These are phyloP conservation scores for Candida berthetii DNA, from an alignment of 805 yeast genomes.

Conservation along the genomic window DNA sequence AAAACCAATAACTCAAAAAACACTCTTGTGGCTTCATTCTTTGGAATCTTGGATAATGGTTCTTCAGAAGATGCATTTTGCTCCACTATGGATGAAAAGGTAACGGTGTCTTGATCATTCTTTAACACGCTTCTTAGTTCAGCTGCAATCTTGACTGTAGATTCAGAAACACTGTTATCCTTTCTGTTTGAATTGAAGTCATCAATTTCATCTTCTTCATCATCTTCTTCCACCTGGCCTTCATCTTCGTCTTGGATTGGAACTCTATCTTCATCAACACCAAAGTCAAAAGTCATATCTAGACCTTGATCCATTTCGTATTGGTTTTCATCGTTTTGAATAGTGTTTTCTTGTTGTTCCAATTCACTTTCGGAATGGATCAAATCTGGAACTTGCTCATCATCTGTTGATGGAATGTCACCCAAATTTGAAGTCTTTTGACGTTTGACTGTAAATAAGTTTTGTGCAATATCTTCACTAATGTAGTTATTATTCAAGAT, in stretches of 20 bases:
- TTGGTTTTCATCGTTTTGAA: slow-evolving; percentile 1
- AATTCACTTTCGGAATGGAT: slow-evolving; percentile 10
- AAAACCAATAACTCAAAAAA: slow-evolving; percentile 81
- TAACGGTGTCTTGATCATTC: slow-evolving; percentile 13
- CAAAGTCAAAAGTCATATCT: slow-evolving; percentile 24
- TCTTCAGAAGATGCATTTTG: slow-evolving; percentile 11
- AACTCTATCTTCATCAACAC: slow-evolving; percentile 28
- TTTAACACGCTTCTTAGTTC: slow-evolving; percentile 31
- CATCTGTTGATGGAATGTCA: slow-evolving; percentile 7
- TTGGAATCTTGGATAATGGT: slow-evolving; percentile 32
- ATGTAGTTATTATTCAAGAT: slow-evolving; percentile 11
- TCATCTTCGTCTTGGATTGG: slow-evolving; percentile 3
- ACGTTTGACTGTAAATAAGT: slow-evolving; percentile 13
- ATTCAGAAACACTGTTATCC: slow-evolving; percentile 30
- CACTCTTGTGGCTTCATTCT: slow-evolving; percentile 59
- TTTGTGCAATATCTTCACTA: slow-evolving; percentile 10
- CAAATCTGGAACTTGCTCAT: slow-evolving; percentile 13
- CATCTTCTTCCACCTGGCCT: slow-evolving; percentile 5
- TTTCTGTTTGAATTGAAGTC: slow-evolving; percentile 9
- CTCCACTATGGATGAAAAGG: slow-evolving; percentile 33
- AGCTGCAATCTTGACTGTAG: slow-evolving; percentile 49
- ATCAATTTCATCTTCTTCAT: slow-evolving; percentile 14
- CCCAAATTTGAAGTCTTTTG: slow-evolving; percentile 9
- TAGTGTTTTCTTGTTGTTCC: slow-evolving; percentile 2
- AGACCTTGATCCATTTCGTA: slow-evolving; percentile 14